A percentile compares a stretch with the other conserved stretches of the same genome.
phyloP scores from a whole-genome alignment of 805 yeast species.

The Metschnikowia kofuensis region DNA sequence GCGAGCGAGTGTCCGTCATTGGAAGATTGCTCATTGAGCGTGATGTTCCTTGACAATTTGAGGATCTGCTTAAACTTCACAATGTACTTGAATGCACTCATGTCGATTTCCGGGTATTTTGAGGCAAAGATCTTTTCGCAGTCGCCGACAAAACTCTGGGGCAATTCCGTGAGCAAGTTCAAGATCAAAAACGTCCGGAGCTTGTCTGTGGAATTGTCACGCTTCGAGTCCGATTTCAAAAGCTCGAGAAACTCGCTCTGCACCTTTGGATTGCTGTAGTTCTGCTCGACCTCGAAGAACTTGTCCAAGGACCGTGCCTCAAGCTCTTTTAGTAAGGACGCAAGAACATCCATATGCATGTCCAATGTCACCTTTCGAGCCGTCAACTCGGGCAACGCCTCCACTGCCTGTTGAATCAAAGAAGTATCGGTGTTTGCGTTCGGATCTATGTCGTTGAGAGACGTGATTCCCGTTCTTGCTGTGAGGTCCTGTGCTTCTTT shows the following conservation, averaged over 20 bases:
- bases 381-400: conserved; percentile 88
- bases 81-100: conserved; percentile 67
- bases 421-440: conserved; percentile 52
- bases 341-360: conserved; percentile 94
- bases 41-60: conserved; percentile 37
- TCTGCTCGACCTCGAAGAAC: conserved; percentile 92
- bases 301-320: conserved; percentile 87
- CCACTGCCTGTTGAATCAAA: conserved; percentile 81
- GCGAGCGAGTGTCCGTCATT: conserved; percentile 25
- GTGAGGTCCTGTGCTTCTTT: conserved; percentile 86
- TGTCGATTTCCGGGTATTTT: conserved; percentile 50
- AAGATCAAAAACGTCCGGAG: conserved; percentile 85
- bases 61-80: conserved; percentile 77
- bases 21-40: conserved; percentile 25
- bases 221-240: conserved; percentile 47
- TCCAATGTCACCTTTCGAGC: conserved; percentile 85
- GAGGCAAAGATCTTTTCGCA: conserved; percentile 59
- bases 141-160: conserved; percentile 37
- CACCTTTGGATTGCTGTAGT: conserved; percentile 57
- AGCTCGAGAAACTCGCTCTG: conserved; percentile 60
- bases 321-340: conserved; percentile 75
- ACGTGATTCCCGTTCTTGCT: conserved; percentile 65
- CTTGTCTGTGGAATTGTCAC: conserved; percentile 73
- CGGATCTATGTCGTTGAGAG: conserved; percentile 74
- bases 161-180: conserved; percentile 49